Conservation (phyloP, 2,329 filamentous ascomycete species). For the Pseudogymnoascus sp. region DNA sequence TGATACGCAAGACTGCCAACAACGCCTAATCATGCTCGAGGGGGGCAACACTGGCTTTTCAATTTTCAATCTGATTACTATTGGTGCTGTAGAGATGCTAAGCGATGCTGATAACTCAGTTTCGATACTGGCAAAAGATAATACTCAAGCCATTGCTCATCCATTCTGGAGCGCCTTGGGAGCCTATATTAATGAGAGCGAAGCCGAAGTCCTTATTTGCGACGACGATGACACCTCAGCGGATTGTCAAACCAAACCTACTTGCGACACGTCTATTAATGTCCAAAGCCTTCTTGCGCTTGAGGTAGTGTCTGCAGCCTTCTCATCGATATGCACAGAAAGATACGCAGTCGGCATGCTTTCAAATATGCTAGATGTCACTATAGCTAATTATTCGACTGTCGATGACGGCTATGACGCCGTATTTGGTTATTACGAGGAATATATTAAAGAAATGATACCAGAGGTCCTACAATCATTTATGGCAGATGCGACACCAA, state of each 20-base stretch:
- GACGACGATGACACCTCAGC: slow-evolving; percentile 1
- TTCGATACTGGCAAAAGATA: slow-evolving; percentile 6
- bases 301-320: neutral
- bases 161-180: slow-evolving; percentile 14
- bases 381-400: slow-evolving; percentile 11
- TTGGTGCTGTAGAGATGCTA: slow-evolving; percentile 13
- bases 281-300: no score
- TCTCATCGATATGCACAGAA: slow-evolving; percentile 10
- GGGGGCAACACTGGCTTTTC: no score
- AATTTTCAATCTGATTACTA: no score
- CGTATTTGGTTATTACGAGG: slow-evolving; percentile 15
- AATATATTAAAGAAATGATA: slow-evolving; percentile 14
- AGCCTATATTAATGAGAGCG: slow-evolving; percentile 9
- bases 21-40: slow-evolving; percentile 6
- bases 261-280: slow-evolving; percentile 3
- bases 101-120: neutral
- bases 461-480: neutral
- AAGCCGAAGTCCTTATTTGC: neutral
- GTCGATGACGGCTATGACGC: slow-evolving; percentile 14
- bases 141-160: slow-evolving; percentile 13
- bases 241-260: neutral
- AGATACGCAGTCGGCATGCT: slow-evolving; percentile 10
- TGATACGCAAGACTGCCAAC: slow-evolving; percentile 23
- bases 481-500: slow-evolving; percentile 10
- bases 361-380: neutral